phyloP scores from a whole-genome alignment of 2,329 filamentous ascomycete species.

The Aureobasidium pullulans region DNA sequence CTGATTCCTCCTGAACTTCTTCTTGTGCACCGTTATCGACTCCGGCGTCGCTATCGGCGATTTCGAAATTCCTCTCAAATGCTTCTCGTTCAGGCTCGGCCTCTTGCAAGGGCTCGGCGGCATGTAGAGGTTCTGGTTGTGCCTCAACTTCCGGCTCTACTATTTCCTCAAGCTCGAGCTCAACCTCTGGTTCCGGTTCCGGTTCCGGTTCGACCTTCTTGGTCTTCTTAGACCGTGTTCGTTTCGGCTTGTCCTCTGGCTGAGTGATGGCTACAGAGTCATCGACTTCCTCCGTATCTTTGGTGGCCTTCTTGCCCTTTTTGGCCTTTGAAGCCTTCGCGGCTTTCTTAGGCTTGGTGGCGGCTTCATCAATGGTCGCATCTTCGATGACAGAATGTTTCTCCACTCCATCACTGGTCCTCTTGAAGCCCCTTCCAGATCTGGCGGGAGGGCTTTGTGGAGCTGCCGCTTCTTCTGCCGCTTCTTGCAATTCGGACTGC shows the following conservation, averaged over 20 bases:
- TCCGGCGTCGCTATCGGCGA: neutral
- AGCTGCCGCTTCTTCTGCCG: constrained; percentile 22
- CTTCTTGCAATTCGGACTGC: constrained; percentile 21
- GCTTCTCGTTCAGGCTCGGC: constrained; percentile 36
- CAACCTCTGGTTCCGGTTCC: constrained; percentile 15
- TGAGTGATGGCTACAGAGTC: neutral
- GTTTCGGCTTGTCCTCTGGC: constrained; percentile 11
- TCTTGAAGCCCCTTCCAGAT: constrained; percentile 27
- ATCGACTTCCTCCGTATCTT: constrained; percentile 16
- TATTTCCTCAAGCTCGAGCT: constrained; percentile 23
- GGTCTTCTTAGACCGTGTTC: constrained; percentile 11
- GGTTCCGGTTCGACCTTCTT: constrained; percentile 15
- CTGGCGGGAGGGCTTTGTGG: constrained; percentile 23
- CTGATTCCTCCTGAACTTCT: neutral
- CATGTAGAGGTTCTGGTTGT: constrained; percentile 21
- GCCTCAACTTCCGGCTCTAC: constrained; percentile 43
- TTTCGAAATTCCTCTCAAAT: constrained; percentile 35
- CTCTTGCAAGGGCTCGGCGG: constrained; percentile 32
- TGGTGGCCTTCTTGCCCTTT: constrained; percentile 18
- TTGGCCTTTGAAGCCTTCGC: constrained; percentile 16
- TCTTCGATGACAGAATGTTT: constrained; percentile 6
- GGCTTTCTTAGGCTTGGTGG: constrained; percentile 16
- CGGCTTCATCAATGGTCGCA: constrained; percentile 1
- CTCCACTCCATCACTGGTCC: constrained; percentile 30
- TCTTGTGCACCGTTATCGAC: neutral